Conservation (phyloP, 257 asterid species). For the Ilex asprella region DNA sequence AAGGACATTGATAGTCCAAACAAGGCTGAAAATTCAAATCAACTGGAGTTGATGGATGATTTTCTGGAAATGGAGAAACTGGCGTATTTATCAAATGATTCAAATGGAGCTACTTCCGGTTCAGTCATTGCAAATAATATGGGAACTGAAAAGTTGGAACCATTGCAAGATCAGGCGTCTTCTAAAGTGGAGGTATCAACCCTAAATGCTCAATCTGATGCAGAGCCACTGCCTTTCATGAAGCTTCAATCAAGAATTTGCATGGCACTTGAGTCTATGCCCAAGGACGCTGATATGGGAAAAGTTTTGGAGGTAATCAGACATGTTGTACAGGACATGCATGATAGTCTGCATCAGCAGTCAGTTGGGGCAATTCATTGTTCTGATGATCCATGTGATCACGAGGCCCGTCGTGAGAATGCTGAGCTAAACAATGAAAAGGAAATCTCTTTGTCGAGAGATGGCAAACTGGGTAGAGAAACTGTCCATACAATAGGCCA, state of each 20-base stretch:
- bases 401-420: constrained; percentile 18
- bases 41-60: constrained; percentile 89
- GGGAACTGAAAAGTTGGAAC: constrained; percentile 26
- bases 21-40: constrained; percentile 55
- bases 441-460: constrained; percentile 25
- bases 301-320: constrained; percentile 45
- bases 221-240: constrained; percentile 33
- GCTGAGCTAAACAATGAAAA: constrained; percentile 23
- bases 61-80: constrained; percentile 98
- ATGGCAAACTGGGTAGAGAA: constrained; percentile 23
- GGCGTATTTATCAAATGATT: constrained; percentile 50
- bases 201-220: constrained; percentile 25
- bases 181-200: constrained; percentile 19
- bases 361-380: constrained; percentile 25
- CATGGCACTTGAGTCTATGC: constrained; percentile 45
- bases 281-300: constrained; percentile 48
- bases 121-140: constrained; percentile 26
- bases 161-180: constrained; percentile 16
- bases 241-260: constrained; percentile 58
- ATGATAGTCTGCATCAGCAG: constrained; percentile 25
- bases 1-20: constrained; percentile 49
- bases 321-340: constrained; percentile 49
- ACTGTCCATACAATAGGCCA: constrained; percentile 27
- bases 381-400: constrained; percentile 23
- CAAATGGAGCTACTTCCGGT: constrained; percentile 34